These are phyloP conservation scores for Lasiodiplodia citricola DNA, from an alignment of 2,329 filamentous ascomycete genomes.

Conservation along the genomic window DNA sequence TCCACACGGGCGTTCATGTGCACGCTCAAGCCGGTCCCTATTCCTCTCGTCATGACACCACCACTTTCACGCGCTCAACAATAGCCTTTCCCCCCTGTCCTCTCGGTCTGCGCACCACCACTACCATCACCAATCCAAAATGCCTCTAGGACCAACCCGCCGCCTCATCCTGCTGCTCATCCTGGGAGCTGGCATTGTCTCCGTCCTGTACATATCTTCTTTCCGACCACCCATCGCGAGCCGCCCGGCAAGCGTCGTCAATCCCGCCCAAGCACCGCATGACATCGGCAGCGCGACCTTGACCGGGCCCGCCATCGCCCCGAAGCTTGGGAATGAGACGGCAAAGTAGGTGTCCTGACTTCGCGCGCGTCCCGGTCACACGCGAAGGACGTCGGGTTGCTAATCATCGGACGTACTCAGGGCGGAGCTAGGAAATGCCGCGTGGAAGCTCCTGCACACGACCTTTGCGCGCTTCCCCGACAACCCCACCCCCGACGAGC, in stretches of 20 bases:
- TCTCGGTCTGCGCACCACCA: background rate
- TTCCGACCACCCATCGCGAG: slow-evolving; percentile 49
- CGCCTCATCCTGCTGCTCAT: slow-evolving; percentile 54
- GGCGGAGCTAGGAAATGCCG: slow-evolving; percentile 67
- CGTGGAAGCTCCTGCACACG: slow-evolving; percentile 71
- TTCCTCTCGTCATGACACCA: slow-evolving; percentile 21
- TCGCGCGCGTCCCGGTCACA: background rate
- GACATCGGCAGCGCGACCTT: slow-evolving; percentile 47
- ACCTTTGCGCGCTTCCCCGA: slow-evolving; percentile 71
- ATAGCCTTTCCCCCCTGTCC: background rate
- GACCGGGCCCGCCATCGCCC: slow-evolving; percentile 74
- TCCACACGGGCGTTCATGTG: slow-evolving; percentile 21
- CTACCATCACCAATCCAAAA: slow-evolving; percentile 26
- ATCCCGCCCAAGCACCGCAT: slow-evolving; percentile 29
- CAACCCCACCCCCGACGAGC: slow-evolving; percentile 65
- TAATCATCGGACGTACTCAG: slow-evolving; percentile 37
- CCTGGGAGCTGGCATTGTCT: slow-evolving; percentile 61
- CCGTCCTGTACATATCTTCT: slow-evolving; percentile 65
- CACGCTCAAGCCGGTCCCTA: slow-evolving; percentile 2
- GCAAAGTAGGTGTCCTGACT: slow-evolving; percentile 58
- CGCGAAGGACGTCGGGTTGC: background rate
- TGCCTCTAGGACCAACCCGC: slow-evolving; percentile 38
- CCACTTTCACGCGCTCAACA: slow-evolving; percentile 9
- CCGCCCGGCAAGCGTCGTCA: background rate
- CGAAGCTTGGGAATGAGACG: slow-evolving; percentile 82